These are phyloP conservation scores for Peniophora sp. DNA, from an alignment of 1,284 basidiomycete species.

Conservation along the genomic window DNA sequence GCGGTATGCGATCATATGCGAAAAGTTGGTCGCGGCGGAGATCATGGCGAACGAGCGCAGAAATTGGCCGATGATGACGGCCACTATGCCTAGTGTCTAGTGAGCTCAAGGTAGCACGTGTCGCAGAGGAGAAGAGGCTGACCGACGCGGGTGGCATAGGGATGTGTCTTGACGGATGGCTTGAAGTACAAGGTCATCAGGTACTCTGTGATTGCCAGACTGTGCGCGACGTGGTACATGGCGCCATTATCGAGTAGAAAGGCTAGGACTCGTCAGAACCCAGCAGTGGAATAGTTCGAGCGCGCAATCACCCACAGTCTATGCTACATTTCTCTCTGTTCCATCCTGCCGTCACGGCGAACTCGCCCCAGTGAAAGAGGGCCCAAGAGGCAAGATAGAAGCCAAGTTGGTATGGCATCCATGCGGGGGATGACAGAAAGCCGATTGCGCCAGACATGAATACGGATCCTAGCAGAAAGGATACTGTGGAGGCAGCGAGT, in stretches of 20 bases:
- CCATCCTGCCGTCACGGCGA: slow-evolving; percentile 92
- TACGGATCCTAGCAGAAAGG: slow-evolving; percentile 63
- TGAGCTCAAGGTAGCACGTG: not conserved
- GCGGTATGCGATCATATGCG: slow-evolving; percentile 73
- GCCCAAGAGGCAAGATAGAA: slow-evolving; percentile 79
- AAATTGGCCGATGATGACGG: slow-evolving; percentile 68
- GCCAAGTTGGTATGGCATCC: slow-evolving; percentile 71
- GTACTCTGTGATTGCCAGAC: slow-evolving; percentile 76
- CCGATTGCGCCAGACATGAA: slow-evolving; percentile 50
- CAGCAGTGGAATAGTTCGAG: not conserved
- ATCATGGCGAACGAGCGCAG: slow-evolving; percentile 92
- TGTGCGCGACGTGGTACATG: slow-evolving; percentile 84
- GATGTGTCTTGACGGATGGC: slow-evolving; percentile 48
- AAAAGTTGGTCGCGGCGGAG: slow-evolving; percentile 89
- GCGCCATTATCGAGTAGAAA: slow-evolving; percentile 90
- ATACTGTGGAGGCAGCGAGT: slow-evolving; percentile 61
- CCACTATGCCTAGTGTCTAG: slow-evolving; percentile 42
- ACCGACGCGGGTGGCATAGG: slow-evolving; percentile 54
- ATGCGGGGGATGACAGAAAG: slow-evolving; percentile 48
- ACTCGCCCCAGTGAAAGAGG: slow-evolving; percentile 91
- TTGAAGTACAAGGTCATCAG: slow-evolving; percentile 61
- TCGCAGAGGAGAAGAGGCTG: slow-evolving; percentile 11
- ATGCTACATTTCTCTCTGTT: slow-evolving; percentile 89
- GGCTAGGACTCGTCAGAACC: slow-evolving; percentile 40
- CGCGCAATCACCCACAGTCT: slow-evolving; percentile 63